phyloP scores from a whole-genome alignment of 768 basidiomycete genomes.

The Tricholomella constricta region DNA sequence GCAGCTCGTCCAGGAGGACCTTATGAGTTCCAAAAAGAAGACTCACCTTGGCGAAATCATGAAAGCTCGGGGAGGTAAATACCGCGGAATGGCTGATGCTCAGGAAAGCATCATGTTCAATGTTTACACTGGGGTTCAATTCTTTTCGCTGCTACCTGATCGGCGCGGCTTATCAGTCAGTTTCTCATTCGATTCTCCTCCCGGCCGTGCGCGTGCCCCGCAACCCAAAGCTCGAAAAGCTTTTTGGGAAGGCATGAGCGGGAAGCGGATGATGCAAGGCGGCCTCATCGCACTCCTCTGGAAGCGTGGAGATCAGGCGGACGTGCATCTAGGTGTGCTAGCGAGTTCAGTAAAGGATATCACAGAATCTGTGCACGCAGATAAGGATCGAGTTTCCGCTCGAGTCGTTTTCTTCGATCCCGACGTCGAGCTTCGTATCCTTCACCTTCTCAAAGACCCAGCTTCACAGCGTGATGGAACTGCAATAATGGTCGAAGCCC shows the following conservation, averaged over 20 bases:
- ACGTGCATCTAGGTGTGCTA: slow-evolving; percentile 59
- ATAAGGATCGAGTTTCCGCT: slow-evolving; percentile 39
- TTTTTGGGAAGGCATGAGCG: slow-evolving; percentile 64
- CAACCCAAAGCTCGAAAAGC: slow-evolving; percentile 39
- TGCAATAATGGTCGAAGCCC: slow-evolving; percentile 56
- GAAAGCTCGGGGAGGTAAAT: slow-evolving; percentile 57
- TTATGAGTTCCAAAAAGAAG: slow-evolving; percentile 25
- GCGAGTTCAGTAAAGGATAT: slow-evolving; percentile 46
- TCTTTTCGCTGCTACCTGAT: slow-evolving; percentile 48
- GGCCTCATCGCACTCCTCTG: slow-evolving; percentile 66
- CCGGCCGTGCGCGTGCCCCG: slow-evolving; percentile 50
- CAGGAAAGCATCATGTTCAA: slow-evolving; percentile 61
- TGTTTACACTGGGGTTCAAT: slow-evolving; percentile 56
- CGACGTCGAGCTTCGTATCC: slow-evolving; percentile 49
- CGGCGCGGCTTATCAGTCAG: slow-evolving; percentile 52
- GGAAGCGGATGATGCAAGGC: slow-evolving; percentile 61
- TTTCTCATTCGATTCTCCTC: slow-evolving; percentile 53
- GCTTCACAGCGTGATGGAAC: slow-evolving; percentile 19
- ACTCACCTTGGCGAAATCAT: slow-evolving; percentile 51
- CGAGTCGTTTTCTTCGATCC: slow-evolving; percentile 67
- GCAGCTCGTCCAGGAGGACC: slow-evolving; percentile 49
- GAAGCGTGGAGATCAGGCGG: slow-evolving; percentile 29
- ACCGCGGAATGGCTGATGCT: slow-evolving; percentile 42
- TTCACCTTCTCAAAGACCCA: slow-evolving; percentile 28
- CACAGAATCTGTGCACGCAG: slow-evolving; percentile 39